These are phyloP conservation scores for Haplographium delicatum DNA, from an alignment of 495 filamentous ascomycete genomes.

Conservation along the genomic window DNA sequence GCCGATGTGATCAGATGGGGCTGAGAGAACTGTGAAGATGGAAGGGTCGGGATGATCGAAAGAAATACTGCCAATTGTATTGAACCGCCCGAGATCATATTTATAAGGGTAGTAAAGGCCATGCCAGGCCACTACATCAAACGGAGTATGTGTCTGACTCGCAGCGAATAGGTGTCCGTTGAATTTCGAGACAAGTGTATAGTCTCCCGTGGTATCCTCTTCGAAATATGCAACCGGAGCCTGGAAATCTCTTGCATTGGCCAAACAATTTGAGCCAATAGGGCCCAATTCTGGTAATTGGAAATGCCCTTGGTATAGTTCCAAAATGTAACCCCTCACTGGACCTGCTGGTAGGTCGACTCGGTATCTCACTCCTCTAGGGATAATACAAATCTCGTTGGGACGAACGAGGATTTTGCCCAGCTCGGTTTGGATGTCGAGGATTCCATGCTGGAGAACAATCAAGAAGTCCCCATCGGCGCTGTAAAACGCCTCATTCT, in stretches of 20 bases:
- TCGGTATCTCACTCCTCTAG: constrained; percentile 74
- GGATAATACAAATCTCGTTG: constrained; percentile 86
- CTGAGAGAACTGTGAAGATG: constrained; percentile 76
- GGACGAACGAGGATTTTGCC: constrained; percentile 78
- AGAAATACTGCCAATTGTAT: constrained; percentile 67
- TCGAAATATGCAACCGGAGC: constrained; percentile 72
- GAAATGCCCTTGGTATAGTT: constrained; percentile 83
- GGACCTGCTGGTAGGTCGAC: constrained; percentile 52
- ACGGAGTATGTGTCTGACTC: constrained; percentile 66
- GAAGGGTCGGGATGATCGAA: constrained; percentile 78
- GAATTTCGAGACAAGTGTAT: constrained; percentile 70
- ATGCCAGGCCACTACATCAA: constrained; percentile 81
- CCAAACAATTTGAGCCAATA: constrained; percentile 82
- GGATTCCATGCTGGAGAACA: constrained; percentile 74
- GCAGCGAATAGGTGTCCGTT: constrained; percentile 72
- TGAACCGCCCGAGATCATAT: constrained; percentile 78
- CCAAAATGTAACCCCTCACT: constrained; percentile 74
- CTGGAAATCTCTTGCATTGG: constrained; percentile 87
- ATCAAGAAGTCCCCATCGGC: constrained; percentile 87
- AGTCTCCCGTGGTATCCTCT: constrained; percentile 47
- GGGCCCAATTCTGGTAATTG: constrained; percentile 82
- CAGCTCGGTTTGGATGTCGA: constrained; percentile 84
- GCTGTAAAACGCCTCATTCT: constrained; percentile 77
- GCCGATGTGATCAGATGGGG: constrained; percentile 53
- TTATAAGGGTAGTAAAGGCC: constrained; percentile 78